Conservation (phyloP, 768 basidiomycete genomes). For the Pleurotus tuoliensis region DNA sequence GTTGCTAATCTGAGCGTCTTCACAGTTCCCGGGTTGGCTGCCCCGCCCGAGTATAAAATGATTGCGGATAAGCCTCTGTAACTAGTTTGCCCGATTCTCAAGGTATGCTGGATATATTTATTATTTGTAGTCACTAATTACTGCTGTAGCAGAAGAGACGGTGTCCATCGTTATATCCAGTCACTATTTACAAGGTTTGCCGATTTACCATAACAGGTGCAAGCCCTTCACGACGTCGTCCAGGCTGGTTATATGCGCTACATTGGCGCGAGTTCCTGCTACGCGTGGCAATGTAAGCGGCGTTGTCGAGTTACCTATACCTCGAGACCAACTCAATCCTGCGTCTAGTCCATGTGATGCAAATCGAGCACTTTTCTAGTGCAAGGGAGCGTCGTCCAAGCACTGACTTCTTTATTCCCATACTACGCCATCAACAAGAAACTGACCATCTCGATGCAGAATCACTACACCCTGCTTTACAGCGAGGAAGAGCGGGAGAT, state of each 20-base stretch:
- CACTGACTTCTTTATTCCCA: not conserved
- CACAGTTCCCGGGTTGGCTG: too few relatives aligned
- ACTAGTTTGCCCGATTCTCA: too few relatives aligned
- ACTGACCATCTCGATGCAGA: conserved; percentile 61
- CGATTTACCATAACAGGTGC: conserved; percentile 27
- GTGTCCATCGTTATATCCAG: conserved; percentile 8
- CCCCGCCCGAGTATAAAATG: too few relatives aligned
- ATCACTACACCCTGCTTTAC: too few relatives aligned
- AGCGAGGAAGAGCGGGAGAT: conserved; percentile 60
- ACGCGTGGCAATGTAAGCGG: conserved; percentile 24
- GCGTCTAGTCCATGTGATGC: conserved; percentile 12
- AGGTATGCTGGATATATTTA: too few relatives aligned
- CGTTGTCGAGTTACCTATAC: not conserved
- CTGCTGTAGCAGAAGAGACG: too few relatives aligned
- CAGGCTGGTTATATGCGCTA: conserved; percentile 41
- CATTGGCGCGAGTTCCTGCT: conserved; percentile 34
- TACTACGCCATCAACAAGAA: conserved; percentile 38
- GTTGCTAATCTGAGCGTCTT: too few relatives aligned
- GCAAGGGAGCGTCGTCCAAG: not conserved
- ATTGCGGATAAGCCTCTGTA: too few relatives aligned
- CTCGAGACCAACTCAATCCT: not conserved
- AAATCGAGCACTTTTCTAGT: not conserved
- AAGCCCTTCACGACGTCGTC: conserved; percentile 45
- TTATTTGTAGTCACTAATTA: too few relatives aligned
- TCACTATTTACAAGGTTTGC: too few relatives aligned